Evolutionary conservation across 495 filamentous ascomycete species (phyloP).

Genomic region (Umbilicaria muhlenbergii): DNA sequence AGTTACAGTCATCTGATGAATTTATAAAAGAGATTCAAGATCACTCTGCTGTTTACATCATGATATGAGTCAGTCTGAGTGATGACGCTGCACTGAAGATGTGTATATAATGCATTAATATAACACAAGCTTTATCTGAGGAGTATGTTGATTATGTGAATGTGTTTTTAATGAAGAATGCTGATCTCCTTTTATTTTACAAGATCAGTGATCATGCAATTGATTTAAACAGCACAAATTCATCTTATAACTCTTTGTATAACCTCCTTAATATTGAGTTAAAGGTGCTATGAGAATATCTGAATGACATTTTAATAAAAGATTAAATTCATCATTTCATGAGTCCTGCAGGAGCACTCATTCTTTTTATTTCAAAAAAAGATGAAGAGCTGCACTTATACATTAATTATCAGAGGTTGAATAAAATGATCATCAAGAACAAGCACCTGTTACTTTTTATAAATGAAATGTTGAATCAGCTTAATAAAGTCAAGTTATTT

Average conservation of each 20-base stretch:
- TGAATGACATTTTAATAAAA: background rate
- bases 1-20: too few relatives aligned
- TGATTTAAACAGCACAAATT: background rate
- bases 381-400: constrained; percentile 4
- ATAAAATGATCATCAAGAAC: constrained; percentile 9
- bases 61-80: too few relatives aligned
- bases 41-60: too few relatives aligned
- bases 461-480: background rate
- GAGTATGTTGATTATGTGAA: background rate
- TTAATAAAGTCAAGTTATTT: constrained; percentile 5
- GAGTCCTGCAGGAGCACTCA: background rate
- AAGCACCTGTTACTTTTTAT: constrained; percentile 10
- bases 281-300: background rate
- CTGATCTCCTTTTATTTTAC: background rate
- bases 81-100: too few relatives aligned
- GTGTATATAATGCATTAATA: too few relatives aligned
- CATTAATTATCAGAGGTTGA: constrained; percentile 9
- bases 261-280: background rate
- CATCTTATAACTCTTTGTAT: background rate
- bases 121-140: too few relatives aligned
- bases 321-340: constrained; percentile 1
- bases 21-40: too few relatives aligned
- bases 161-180: background rate
- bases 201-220: background rate
- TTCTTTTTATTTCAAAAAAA: constrained; percentile 6